phyloP scores from a whole-genome alignment of 2,329 filamentous ascomycete species.

The Hypoxylon sp. region DNA sequence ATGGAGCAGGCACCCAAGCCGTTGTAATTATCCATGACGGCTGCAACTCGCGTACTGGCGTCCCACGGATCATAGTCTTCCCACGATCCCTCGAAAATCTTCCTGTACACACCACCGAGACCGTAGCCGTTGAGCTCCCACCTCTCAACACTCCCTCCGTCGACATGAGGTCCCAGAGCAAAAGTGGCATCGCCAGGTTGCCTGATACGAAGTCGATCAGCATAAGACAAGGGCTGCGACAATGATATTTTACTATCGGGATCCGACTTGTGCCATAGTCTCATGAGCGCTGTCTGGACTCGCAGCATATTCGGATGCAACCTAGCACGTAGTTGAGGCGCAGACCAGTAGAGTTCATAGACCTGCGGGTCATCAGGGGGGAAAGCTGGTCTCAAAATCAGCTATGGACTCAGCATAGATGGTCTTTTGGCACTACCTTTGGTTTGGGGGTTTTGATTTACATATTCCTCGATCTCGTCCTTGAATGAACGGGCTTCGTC shows the following conservation, averaged over 20 bases:
- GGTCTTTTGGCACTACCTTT: constrained; percentile 55
- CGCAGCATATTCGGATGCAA: constrained; percentile 72
- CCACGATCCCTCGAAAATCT: constrained; percentile 80
- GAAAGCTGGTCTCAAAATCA: constrained; percentile 63
- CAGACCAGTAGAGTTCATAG: constrained; percentile 82
- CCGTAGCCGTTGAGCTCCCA: constrained; percentile 80
- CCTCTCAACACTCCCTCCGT: constrained; percentile 79
- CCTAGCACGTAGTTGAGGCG: constrained; percentile 75
- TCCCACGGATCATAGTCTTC: constrained; percentile 88
- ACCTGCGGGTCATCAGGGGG: constrained; percentile 76
- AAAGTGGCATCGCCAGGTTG: constrained; percentile 78
- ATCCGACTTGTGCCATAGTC: constrained; percentile 70
- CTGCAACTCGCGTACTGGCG: constrained; percentile 73
- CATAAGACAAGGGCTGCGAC: constrained; percentile 73
- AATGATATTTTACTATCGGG: constrained; percentile 61
- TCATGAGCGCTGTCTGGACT: constrained; percentile 72
- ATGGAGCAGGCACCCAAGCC: constrained; percentile 85
- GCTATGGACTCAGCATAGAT: not conserved
- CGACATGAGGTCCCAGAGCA: constrained; percentile 78
- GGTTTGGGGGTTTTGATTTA: constrained; percentile 71
- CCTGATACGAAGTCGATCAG: constrained; percentile 78
- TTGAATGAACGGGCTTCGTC: constrained; percentile 75
- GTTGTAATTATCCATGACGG: constrained; percentile 80
- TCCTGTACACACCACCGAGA: constrained; percentile 75
- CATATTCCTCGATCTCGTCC: constrained; percentile 72